A percentile compares a stretch with the other conserved stretches of the same genome.
phyloP scores from a whole-genome alignment of 441 rosid genomes.

The Erodium texanum region DNA sequence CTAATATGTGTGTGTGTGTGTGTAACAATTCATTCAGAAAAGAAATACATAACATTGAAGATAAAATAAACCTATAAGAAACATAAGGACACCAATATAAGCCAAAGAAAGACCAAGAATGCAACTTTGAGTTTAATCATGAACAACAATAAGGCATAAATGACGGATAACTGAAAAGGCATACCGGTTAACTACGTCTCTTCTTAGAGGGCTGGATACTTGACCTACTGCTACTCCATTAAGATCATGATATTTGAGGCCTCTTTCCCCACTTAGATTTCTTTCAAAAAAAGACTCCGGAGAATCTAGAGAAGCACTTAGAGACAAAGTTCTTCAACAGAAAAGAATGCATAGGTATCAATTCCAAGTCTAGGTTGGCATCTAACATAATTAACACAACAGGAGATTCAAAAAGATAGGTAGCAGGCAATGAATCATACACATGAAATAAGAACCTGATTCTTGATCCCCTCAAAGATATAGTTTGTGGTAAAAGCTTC shows the following conservation, averaged over 20 bases:
- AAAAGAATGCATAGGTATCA: conserved; percentile 17
- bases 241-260: conserved; percentile 31
- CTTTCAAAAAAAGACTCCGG: conserved; percentile 19
- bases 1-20: too few species aligned
- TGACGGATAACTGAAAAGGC: not conserved
- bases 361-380: conserved; percentile 4
- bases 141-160: not conserved
- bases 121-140: conserved; percentile 4
- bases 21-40: not conserved
- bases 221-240: conserved; percentile 30
- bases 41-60: not conserved
- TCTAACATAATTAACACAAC: not conserved
- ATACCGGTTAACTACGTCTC: conserved; percentile 46
- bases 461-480: not conserved
- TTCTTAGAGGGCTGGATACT: conserved; percentile 35
- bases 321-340: conserved; percentile 21
- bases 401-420: not conserved
- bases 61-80: not conserved
- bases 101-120: conserved; percentile 3
- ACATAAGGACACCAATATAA: not conserved
- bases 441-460: not conserved
- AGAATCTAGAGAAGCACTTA: conserved; percentile 24
- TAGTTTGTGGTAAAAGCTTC: not conserved
- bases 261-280: conserved; percentile 31
- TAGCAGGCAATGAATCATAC: not conserved